phyloP scores from a whole-genome alignment of 2,329 filamentous ascomycete genomes.

The Beauveria sp. region DNA sequence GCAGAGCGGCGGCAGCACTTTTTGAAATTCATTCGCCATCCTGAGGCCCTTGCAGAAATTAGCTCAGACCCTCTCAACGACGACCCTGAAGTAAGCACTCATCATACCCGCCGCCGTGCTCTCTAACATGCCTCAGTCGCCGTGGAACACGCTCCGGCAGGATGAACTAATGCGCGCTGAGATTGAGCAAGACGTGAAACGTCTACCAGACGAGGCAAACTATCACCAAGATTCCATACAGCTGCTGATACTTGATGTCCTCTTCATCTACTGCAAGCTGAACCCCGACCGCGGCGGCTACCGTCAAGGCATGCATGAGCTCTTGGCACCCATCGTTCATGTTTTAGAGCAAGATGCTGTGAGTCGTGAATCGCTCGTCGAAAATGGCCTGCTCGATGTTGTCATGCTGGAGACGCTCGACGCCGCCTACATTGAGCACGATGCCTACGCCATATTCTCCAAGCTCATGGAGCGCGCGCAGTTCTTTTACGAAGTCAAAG shows the following conservation, averaged over 20 bases:
- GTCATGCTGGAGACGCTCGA: conserved; percentile 63
- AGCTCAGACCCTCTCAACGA: conserved; percentile 79
- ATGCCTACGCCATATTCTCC: conserved; percentile 79
- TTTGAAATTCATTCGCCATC: conserved; percentile 74
- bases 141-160: conserved; percentile 78
- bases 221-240: conserved; percentile 79
- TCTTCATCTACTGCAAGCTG: conserved; percentile 92
- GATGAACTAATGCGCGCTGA: conserved; percentile 81
- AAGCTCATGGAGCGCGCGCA: conserved; percentile 83
- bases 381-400: conserved; percentile 34
- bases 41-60: conserved; percentile 65
- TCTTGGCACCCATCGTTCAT: conserved; percentile 83
- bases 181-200: conserved; percentile 88
- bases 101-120: not conserved
- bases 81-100: conserved; percentile 47
- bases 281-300: conserved; percentile 82
- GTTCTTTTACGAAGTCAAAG: conserved; percentile 72
- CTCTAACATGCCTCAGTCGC: conserved; percentile 54
- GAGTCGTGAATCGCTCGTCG: conserved; percentile 34
- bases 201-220: conserved; percentile 85
- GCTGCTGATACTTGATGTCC: conserved; percentile 72
- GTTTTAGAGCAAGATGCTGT: conserved; percentile 77
- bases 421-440: conserved; percentile 72
- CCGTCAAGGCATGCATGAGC: conserved; percentile 97
- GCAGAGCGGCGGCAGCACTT: conserved; percentile 64